Evolutionary conservation across 768 basidiomycete genomes (phyloP), one percentile per base, ranked within the genome.

Genomic region (Ephemerocybe angulata): DNA sequence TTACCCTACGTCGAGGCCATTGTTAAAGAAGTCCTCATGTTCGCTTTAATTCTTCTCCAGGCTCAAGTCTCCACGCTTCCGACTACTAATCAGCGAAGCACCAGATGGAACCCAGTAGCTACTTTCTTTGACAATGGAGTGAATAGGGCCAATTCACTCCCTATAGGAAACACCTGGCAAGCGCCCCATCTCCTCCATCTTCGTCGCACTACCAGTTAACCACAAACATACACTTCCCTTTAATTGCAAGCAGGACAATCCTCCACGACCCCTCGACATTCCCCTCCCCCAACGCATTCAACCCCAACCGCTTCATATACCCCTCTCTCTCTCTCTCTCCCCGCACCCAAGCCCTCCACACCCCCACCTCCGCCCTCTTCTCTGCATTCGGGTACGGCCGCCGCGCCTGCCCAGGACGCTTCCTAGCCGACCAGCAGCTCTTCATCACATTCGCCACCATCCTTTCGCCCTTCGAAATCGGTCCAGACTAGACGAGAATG

Each of bases 281-380:
- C 60, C 76, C 75, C 0, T 68, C 81, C 15, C 82, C 82, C 0
- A 62, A 69, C 3, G 62, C 58, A 11, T 84, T 85, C 62, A 72
- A 77, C 31, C 82, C 82, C 0, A 76, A 78, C 22, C 70, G 81
- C 19, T 83, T 76, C 60, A n/a, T n/a, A n/a, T n/a, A n/a, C n/a
- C n/a, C n/a, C n/a, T n/a, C n/a, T n/a, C 50, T 78, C 27, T 61
- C 63, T 27, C 58, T 13, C 58, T 58, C 4, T 60, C 42, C 4
- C 66, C 68, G n/a, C 67, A 69, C 31, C 56, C 13, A 6, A 44
- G 27, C 42, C 13, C 71, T 25, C 70, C 71, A 2, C 65, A 70
- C 12, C 52, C 58, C 4, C 69, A 74, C 52, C 70, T n/a, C n/a
- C n/a, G n/a, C 71, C 0, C 64, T 76, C 21, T 73, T 72, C 2